Base-by-base conservation (phyloP, 176 grass and related monocot species). In the Rhipidocladum racemiflorum region DNA sequence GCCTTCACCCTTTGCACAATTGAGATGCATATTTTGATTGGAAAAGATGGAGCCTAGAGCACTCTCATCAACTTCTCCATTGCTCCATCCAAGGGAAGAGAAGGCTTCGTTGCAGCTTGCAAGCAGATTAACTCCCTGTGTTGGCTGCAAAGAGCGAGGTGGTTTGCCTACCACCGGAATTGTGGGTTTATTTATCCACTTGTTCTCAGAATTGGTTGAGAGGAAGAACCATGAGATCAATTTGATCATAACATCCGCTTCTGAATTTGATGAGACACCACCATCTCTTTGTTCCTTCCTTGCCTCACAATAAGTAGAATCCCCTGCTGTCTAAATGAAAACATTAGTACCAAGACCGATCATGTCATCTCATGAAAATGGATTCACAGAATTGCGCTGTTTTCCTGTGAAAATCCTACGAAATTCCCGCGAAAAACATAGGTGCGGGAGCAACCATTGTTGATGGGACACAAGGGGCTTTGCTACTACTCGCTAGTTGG, bases 41-140 rank as follows among this genome's bases (percentile, higher is more conserved):
- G 21, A 25, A 69, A 30, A 70, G 68, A 9, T 32, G 25, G 24
- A 38, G 65, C 61, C 18, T 54, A 67, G 2, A 53, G 70, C 70
- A 83, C 42, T 75, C 38, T 36, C 53, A 49, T 77, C 83, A 77
- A 69, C 83, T 77, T 39, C 83, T 85, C 12, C 39, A 25, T 25
- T 44, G 11, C 21, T 15, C 42, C 23, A 46, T 45, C 8, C 38
- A 55, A 69, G 9, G 21, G 14, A 72, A 78, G 56, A 21, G 10
- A 66, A 56, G 35, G 18, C 7, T 50, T 0, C 29, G 9, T 27
- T 9, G 8, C 78, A 62, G 43, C 32, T 32, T n/a, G 65, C 16
- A 68, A 29, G 56, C 72, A 11, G 18, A 54, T 54, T 54, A 54
- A 54, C 50, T 54, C 2, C 51, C 20, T n/a, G 51, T 7, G 51